Evolutionary conservation across 192 early-diverging fungal genomes (phyloP).

Genomic region (Linnemannia exigua): DNA sequence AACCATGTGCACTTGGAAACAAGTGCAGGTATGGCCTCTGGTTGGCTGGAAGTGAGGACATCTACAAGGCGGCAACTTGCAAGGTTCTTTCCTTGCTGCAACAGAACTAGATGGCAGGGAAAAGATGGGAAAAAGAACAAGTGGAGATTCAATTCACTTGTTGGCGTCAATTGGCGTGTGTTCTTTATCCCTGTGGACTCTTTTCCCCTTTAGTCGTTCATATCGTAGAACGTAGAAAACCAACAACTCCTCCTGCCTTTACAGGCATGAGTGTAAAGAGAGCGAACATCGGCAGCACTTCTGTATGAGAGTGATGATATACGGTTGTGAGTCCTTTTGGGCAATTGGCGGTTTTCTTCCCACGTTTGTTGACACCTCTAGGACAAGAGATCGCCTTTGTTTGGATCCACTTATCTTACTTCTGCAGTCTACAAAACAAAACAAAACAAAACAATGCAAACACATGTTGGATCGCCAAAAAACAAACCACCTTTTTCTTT

Average conservation of each 20-base stretch:
- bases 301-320: background rate
- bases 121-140: background rate
- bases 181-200: background rate
- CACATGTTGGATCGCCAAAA: conserved; percentile 7
- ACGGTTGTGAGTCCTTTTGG: conserved; percentile 1
- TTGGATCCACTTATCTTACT: background rate
- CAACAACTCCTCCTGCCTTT: background rate
- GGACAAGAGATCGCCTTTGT: conserved; percentile 5
- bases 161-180: conserved; percentile 10
- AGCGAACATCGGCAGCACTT: conserved; percentile 3
- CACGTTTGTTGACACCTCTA: conserved; percentile 24
- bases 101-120: background rate
- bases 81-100: background rate
- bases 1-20: conserved; percentile 2
- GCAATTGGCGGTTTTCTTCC: conserved; percentile 7
- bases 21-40: background rate
- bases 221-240: background rate
- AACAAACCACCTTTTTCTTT: background rate
- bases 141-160: background rate
- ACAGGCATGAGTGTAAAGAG: background rate
- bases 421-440: background rate
- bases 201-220: background rate
- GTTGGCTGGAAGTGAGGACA: background rate
- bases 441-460: background rate
- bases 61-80: background rate